Evolutionary conservation across 2,329 filamentous ascomycete genomes (phyloP).

Genomic region (Sarocladium kiliense): DNA sequence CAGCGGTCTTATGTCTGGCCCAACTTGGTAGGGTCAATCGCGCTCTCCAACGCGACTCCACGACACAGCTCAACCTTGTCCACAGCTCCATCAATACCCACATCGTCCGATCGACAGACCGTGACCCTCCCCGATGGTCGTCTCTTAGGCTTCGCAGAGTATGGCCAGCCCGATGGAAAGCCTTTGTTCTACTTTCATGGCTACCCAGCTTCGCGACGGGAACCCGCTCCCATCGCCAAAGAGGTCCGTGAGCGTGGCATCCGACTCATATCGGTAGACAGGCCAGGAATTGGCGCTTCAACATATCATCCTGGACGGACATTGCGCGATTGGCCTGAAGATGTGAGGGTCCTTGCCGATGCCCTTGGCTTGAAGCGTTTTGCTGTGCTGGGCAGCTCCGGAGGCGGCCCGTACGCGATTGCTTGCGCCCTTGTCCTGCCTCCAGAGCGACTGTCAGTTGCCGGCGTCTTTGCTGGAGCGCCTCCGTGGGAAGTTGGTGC

Average conservation of each 20-base stretch:
- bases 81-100: background rate
- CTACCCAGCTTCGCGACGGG: conserved; percentile 34
- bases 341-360: conserved; percentile 25
- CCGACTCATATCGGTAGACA: conserved; percentile 32
- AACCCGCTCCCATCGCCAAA: conserved; percentile 22
- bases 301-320: conserved; percentile 25
- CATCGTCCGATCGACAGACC: conserved; percentile 16
- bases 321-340: conserved; percentile 27
- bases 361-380: conserved; percentile 20
- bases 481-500: conserved; percentile 2
- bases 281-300: conserved; percentile 37
- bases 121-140: conserved; percentile 34
- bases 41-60: background rate
- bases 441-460: conserved; percentile 7
- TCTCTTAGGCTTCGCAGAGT: conserved; percentile 33
- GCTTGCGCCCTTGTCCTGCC: conserved; percentile 27
- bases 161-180: conserved; percentile 24
- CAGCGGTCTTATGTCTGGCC: background rate
- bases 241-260: conserved; percentile 20
- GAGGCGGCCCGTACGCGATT: conserved; percentile 31
- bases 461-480: conserved; percentile 9
- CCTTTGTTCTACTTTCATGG: conserved; percentile 38
- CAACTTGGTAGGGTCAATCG: background rate
- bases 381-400: conserved; percentile 28
- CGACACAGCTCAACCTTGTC: background rate